Evolutionary conservation across 108 stramenopile species (phyloP).

Genomic region (Cyclotella atomus): DNA sequence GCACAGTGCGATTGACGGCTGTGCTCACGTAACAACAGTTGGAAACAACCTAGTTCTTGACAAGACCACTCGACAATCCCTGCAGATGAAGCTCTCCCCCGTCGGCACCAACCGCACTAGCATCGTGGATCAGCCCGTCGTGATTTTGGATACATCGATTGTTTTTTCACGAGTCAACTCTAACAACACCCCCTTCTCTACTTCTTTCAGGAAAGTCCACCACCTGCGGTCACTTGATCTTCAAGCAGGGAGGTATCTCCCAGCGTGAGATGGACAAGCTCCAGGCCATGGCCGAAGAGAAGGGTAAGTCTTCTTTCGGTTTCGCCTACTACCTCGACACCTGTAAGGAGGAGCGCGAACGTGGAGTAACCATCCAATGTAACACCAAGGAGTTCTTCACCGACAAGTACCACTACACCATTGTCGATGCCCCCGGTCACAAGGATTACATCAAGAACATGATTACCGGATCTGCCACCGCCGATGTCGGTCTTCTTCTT

Average conservation of each 20-base stretch:
- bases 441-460: slow-evolving; percentile 91
- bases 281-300: slow-evolving; percentile 69
- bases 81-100: too few relatives aligned
- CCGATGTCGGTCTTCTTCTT: slow-evolving; percentile 80
- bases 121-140: background rate
- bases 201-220: slow-evolving; percentile 53
- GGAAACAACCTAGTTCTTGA: too few relatives aligned
- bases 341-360: slow-evolving; percentile 82
- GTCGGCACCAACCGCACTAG: too few relatives aligned
- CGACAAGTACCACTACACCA: slow-evolving; percentile 82
- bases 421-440: slow-evolving; percentile 83
- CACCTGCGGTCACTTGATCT: slow-evolving; percentile 82
- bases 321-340: slow-evolving; percentile 86
- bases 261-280: slow-evolving; percentile 83
- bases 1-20: too few relatives aligned
- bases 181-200: background rate
- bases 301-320: slow-evolving; percentile 82
- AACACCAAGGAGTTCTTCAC: slow-evolving; percentile 89
- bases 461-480: slow-evolving; percentile 82
- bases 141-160: background rate
- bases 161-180: background rate
- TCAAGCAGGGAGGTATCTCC: slow-evolving; percentile 80
- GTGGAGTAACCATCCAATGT: slow-evolving; percentile 81
- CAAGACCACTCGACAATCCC: too few relatives aligned
- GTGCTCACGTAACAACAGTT: too few relatives aligned